Base-by-base conservation (phyloP, 169 alveolate genomes). In the Eimeria acervulina region DNA sequence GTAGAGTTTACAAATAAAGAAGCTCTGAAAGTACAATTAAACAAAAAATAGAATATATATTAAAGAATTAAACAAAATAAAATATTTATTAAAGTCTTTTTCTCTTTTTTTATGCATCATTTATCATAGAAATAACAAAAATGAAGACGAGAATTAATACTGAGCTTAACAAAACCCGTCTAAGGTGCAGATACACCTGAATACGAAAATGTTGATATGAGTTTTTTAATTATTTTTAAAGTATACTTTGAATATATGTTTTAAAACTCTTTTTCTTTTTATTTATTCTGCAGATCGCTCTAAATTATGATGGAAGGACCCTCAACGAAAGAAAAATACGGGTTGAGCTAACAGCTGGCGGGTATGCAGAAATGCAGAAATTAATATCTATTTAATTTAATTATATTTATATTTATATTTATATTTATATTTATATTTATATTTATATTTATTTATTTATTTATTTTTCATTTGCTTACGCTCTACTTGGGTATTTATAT, bases 1-100 rank as follows among this genome's bases (percentile, higher is more conserved):
- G 95, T 91, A 26, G 95, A 91, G 36, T 91, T 91, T 83, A 84
- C 78, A 78, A 72, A 84, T 66, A 74, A 66, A 55, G 95, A 91
- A 31, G 95, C 95, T 1, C 42, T 91, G 78, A 42, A 91, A 83
- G 95, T 91, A 80, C 6, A 26, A 55, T 19, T 6, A 23, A 1
- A 55, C 2, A 68, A 68, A 6, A 13, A 68, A 31, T 17, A 68
- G n/a, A 13, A 68, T 68, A 17, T 2, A 68, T 13, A 68, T 8
- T 6, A 38, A 21, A 74, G 21, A 36, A 40, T 40, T 21, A 74
- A 40, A 74, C 12, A 12, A 23, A 38, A 42, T 74, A 28, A 68
- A 8, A 10, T 68, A 33, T n/a, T 2, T 68, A n/a, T 55, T 55
- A 55, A 13, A 8, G 5, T 7, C 26, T 12, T 55, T 55, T 17